These are phyloP conservation scores for Aphanomyces astaci DNA, from an alignment of 352 stramenopile species.

Conservation along the genomic window DNA sequence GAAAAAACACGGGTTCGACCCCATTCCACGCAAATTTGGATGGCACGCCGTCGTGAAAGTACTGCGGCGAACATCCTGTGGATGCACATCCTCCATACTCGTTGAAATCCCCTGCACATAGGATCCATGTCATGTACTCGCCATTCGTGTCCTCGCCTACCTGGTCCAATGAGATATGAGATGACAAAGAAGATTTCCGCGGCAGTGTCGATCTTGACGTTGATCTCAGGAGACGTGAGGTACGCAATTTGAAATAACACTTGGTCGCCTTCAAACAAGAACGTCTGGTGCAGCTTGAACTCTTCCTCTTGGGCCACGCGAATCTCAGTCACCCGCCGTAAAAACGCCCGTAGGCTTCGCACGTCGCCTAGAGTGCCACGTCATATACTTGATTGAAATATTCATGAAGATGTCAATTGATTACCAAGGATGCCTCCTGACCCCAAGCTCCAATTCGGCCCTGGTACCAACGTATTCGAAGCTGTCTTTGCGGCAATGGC, in stretches of 20 bases:
- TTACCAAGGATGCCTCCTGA: constrained; percentile 17
- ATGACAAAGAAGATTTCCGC: constrained; percentile 21
- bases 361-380: not conserved
- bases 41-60: not conserved
- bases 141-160: no score
- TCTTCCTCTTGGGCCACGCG: not conserved
- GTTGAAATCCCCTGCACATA: not conserved
- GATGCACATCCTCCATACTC: not conserved
- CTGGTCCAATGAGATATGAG: constrained; percentile 3
- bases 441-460: constrained; percentile 22
- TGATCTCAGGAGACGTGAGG: constrained; percentile 12
- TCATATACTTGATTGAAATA: no score
- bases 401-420: no score
- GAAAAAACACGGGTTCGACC: constrained; percentile 5
- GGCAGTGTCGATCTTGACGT: constrained; percentile 7
- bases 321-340: constrained; percentile 3
- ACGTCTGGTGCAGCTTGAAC: not conserved
- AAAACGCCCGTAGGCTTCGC: constrained; percentile 4
- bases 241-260: constrained; percentile 20
- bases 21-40: constrained; percentile 8
- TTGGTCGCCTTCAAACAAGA: constrained; percentile 18
- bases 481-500: constrained; percentile 5
- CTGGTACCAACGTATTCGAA: not conserved
- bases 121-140: no score
- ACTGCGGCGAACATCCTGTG: not conserved